A percentile compares a stretch with the other conserved stretches of the same genome.
These are phyloP conservation scores for Globisporangium canariense DNA, from an alignment of 352 stramenopile genomes.

Conservation along the genomic window DNA sequence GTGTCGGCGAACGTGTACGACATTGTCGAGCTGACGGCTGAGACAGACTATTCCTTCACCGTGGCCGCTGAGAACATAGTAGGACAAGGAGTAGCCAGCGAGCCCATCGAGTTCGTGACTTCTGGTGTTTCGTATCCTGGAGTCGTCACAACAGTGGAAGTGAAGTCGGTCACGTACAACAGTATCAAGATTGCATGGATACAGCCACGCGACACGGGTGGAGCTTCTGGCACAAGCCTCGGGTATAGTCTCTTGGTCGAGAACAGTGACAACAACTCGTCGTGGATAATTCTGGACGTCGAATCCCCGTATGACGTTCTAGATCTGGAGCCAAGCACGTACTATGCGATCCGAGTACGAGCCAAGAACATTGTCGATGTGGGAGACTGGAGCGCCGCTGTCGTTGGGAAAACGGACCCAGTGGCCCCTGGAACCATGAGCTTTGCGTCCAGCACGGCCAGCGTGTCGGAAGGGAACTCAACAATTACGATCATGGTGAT, in stretches of 20 bases:
- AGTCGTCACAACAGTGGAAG: slow-evolving; percentile 9
- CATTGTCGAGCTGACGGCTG: slow-evolving; percentile 27
- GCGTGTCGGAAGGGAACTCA: slow-evolving; percentile 26
- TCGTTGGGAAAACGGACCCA: slow-evolving; percentile 38
- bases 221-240: slow-evolving; percentile 19
- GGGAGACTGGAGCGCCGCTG: slow-evolving; percentile 28
- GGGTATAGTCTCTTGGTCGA: slow-evolving; percentile 27
- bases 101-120: slow-evolving; percentile 25
- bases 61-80: slow-evolving; percentile 30
- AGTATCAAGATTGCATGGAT: slow-evolving; percentile 29
- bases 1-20: slow-evolving; percentile 26
- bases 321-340: slow-evolving; percentile 21
- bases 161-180: slow-evolving; percentile 22
- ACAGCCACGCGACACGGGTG: slow-evolving; percentile 36
- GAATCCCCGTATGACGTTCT: slow-evolving; percentile 12
- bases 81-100: slow-evolving; percentile 27
- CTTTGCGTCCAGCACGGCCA: slow-evolving; percentile 19
- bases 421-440: slow-evolving; percentile 43
- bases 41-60: slow-evolving; percentile 27
- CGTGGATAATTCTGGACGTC: neutral
- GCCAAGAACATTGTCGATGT: slow-evolving; percentile 19
- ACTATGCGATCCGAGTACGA: slow-evolving; percentile 34
- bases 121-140: slow-evolving; percentile 24
- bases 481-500: slow-evolving; percentile 19
- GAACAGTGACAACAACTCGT: neutral